These are phyloP conservation scores for Linum lewisii DNA, from an alignment of 345 rosid species.

Conservation along the genomic window DNA sequence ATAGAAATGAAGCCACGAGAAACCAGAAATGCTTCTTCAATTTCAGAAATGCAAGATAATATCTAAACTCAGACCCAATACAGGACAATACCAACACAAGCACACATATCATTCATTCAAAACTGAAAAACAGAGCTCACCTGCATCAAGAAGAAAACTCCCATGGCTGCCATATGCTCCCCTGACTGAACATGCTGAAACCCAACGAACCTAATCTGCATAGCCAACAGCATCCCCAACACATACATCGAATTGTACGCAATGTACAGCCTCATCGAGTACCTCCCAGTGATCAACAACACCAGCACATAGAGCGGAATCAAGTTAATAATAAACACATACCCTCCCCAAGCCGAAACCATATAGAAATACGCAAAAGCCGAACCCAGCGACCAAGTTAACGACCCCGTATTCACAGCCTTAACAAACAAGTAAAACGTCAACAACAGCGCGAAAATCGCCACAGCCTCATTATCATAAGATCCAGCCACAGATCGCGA, in stretches of 20 bases:
- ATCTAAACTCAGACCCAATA: background rate
- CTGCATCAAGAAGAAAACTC: constrained; percentile 94
- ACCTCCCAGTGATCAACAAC: constrained; percentile 82
- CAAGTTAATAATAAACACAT: constrained; percentile 92
- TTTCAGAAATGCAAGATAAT: background rate
- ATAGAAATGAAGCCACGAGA: background rate
- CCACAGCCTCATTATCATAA: constrained; percentile 91
- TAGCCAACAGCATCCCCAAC: constrained; percentile 93
- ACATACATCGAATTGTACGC: constrained; percentile 90
- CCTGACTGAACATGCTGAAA: constrained; percentile 99
- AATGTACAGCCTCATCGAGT: constrained; percentile 84
- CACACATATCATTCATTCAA: too few relatives aligned
- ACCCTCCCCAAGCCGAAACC: constrained; percentile 99
- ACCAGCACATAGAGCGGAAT: constrained; percentile 94
- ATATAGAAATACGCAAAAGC: constrained; percentile 94
- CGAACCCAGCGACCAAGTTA: constrained; percentile 85
- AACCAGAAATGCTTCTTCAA: background rate
- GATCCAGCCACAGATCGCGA: constrained; percentile 96
- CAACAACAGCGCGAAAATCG: constrained; percentile 77
- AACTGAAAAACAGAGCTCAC: constrained; percentile 20
- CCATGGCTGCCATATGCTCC: constrained; percentile 99
- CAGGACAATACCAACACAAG: background rate
- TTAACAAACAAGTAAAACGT: constrained; percentile 86
- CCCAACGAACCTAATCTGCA: constrained; percentile 98
- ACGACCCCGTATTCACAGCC: constrained; percentile 86